A percentile compares a stretch with the other conserved stretches of the same genome.
Evolutionary conservation across 2,329 filamentous ascomycete species (phyloP).

Genomic region (Fusarium veterinarium): DNA sequence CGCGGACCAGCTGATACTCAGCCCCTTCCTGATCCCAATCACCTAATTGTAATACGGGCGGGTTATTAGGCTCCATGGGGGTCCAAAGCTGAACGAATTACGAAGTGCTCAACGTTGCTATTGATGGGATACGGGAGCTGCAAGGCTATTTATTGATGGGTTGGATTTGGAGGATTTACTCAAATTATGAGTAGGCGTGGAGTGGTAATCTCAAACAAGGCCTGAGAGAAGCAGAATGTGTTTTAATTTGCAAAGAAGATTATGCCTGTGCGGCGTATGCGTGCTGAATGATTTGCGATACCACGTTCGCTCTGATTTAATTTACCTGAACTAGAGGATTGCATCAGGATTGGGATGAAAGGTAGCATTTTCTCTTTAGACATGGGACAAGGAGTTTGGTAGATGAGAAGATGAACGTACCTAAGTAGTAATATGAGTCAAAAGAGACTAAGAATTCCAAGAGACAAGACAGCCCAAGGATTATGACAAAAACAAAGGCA

Average conservation of each 20-base stretch:
- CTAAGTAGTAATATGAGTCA: constrained; percentile 14
- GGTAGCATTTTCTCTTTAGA: constrained; percentile 35
- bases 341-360: constrained; percentile 24
- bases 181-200: background rate
- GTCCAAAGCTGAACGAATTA: constrained; percentile 7
- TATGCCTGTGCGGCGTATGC: constrained; percentile 11
- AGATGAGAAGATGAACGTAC: constrained; percentile 7
- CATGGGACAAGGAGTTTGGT: constrained; percentile 40
- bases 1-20: constrained; percentile 88
- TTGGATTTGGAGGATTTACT: background rate
- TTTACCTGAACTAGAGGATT: constrained; percentile 25
- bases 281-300: constrained; percentile 43
- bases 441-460: background rate
- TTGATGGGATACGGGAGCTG: background rate
- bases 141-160: background rate
- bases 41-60: constrained; percentile 50
- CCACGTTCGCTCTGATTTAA: constrained; percentile 41
- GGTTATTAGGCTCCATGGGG: background rate
- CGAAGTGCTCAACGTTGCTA: constrained; percentile 7
- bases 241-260: constrained; percentile 25
- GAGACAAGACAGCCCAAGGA: background rate
- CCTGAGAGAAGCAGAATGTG: constrained; percentile 15
- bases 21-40: constrained; percentile 82
- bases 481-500: background rate
- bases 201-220: constrained; percentile 7